Conservation (phyloP, 805 yeast genomes). For the Candida coleopterorum region DNA sequence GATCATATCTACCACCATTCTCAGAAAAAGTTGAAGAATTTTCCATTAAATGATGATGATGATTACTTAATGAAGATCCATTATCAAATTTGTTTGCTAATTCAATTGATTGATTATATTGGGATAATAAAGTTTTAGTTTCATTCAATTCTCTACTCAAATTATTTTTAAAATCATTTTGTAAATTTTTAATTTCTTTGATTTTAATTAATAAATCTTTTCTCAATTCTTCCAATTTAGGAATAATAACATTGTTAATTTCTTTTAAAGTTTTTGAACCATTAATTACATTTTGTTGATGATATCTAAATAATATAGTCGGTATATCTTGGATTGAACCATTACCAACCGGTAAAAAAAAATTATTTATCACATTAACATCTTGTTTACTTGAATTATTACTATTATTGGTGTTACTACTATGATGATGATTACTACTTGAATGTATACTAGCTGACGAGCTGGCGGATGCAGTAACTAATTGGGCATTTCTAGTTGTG, state of each 20-base stretch:
- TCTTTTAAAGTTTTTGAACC: constrained; percentile 45
- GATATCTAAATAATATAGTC: constrained; percentile 51
- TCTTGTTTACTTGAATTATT: constrained; percentile 19
- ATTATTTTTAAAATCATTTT: constrained; percentile 78
- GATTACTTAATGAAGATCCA: constrained; percentile 12
- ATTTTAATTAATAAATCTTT: constrained; percentile 79
- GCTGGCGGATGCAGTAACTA: background rate
- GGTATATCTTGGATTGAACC: constrained; percentile 80
- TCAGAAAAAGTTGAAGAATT: constrained; percentile 20
- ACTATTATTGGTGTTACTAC: constrained; percentile 1
- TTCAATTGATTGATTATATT: constrained; percentile 60
- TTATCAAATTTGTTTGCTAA: constrained; percentile 44
- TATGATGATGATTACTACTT: constrained; percentile 5
- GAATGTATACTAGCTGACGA: constrained; percentile 1
- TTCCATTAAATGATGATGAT: constrained; percentile 6
- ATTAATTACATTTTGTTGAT: constrained; percentile 35
- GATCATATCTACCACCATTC: constrained; percentile 63
- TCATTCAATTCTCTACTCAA: constrained; percentile 54
- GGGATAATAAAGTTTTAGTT: constrained; percentile 36
- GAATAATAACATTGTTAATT: constrained; percentile 43
- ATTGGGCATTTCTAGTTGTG: constrained; percentile 9
- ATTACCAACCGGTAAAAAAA: constrained; percentile 71
- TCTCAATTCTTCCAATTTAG: constrained; percentile 51
- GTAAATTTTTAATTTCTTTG: constrained; percentile 77
- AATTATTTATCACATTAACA: constrained; percentile 35